Base-by-base conservation (phyloP, 1,284 basidiomycete species). In the Melampsora americana region DNA sequence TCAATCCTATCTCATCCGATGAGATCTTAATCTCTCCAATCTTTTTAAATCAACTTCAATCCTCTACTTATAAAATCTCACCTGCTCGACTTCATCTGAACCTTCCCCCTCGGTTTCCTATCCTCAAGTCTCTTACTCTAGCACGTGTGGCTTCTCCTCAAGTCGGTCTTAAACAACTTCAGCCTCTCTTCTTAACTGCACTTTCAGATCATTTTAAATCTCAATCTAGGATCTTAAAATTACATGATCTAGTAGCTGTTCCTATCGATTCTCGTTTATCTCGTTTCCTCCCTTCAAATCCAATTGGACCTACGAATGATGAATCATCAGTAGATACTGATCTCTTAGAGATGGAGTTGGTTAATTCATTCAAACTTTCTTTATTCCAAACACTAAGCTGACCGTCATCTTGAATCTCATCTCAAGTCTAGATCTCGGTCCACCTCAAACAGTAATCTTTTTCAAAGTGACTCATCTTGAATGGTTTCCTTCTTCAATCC, bases 141-240 rank as follows among this genome's bases (percentile, higher is more conserved):
- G 90, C 93, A 1, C 88, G 93, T 23, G 86, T 99, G 4, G 90
- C 92, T 0, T 93, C 93, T 0, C 89, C 93, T 0, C 84, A 90
- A 78, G 89, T 91, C 0, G 88, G 88, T 5, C 89, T 90, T 82
- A 89, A 90, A 74, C 84, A 85, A 44, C 92, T 92, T 80, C 91
- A 96, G 80, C 81, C 86, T 0, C 82, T 89, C 7, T 91, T 92
- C 82, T 83, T 94, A 16, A 84, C 85, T 16, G 88, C 89, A 5
- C 83, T 98, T 77, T 90, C 89, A 75, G 77, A 82, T 2, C 88
- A 91, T 81, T 93, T 97, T 80, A 85, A 87, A 50, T 81, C 82
- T 0, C 83, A 83, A 0, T 87, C 85, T 77, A 86, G 89, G 44
- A 83, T 96, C 26, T 86, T 95, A 16, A 89, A 90, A 81, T 85